Percentiles rank a stretch among this genome's conserved stretches.
phyloP scores from a whole-genome alignment of 352 stramenopile species.

The Phytophthora europaea region DNA sequence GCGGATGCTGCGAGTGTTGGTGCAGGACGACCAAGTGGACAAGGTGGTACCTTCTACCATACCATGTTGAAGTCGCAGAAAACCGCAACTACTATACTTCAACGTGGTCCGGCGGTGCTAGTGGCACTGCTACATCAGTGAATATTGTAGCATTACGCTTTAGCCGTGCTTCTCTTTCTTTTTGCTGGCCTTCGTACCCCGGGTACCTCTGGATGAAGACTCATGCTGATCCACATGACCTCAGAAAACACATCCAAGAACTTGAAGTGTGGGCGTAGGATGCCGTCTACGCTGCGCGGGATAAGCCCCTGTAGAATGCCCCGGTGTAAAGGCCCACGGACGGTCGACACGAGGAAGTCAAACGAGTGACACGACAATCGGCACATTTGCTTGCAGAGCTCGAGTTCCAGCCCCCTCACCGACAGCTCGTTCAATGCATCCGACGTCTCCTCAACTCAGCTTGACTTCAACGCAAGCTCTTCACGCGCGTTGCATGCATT shows the following conservation, averaged over 20 bases:
- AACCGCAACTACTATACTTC: neutral
- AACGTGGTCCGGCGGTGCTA: neutral
- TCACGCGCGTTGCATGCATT: no score
- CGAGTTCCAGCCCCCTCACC: neutral
- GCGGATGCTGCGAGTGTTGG: no score
- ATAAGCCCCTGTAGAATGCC: neutral
- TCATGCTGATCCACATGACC: neutral
- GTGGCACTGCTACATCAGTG: no score
- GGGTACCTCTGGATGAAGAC: constrained; percentile 1
- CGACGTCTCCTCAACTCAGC: no score
- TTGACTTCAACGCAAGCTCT: no score
- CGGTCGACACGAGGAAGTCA: neutral
- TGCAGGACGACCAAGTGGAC: no score
- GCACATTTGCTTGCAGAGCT: neutral
- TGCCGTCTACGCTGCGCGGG: neutral
- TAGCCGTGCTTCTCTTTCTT: no score
- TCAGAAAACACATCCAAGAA: neutral
- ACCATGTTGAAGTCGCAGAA: neutral
- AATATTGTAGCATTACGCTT: no score
- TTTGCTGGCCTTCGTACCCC: no score
- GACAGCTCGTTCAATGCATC: no score
- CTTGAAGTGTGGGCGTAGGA: neutral
- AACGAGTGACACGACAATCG: neutral
- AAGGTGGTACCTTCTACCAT: neutral
- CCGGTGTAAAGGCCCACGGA: neutral